Evolutionary conservation across 192 early-diverging fungal genomes (phyloP).

Genomic region (Coemansia sp.): DNA sequence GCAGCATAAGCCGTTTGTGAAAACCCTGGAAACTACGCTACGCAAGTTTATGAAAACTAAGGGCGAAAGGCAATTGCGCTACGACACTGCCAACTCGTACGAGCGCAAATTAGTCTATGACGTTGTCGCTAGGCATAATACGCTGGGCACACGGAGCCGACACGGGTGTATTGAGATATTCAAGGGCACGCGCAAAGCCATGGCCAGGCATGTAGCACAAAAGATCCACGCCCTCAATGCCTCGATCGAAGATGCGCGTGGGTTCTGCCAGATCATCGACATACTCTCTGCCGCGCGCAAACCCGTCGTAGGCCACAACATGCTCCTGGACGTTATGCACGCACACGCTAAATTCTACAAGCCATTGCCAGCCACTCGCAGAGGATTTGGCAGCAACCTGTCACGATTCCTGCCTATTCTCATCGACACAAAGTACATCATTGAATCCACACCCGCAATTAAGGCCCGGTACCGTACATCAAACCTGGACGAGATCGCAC

Average conservation of each 20-base stretch:
- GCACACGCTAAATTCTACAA: conserved; percentile 74
- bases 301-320: conserved; percentile 90
- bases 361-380: conserved; percentile 66
- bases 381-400: conserved; percentile 68
- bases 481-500: conserved; percentile 47
- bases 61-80: conserved; percentile 15
- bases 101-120: conserved; percentile 80
- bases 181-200: conserved; percentile 42
- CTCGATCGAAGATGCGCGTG: conserved; percentile 59
- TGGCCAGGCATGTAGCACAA: conserved; percentile 20
- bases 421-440: conserved; percentile 56
- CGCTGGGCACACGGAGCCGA: conserved; percentile 43
- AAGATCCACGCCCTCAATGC: conserved; percentile 38
- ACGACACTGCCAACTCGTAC: conserved; percentile 61
- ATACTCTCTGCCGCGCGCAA: conserved; percentile 66
- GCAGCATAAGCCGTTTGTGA: conserved; percentile 22
- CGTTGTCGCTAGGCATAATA: conserved; percentile 59
- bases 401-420: conserved; percentile 59
- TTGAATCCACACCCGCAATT: conserved; percentile 47
- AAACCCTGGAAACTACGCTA: conserved; percentile 24
- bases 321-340: conserved; percentile 85
- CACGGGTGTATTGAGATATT: conserved; percentile 48
- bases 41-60: conserved; percentile 17
- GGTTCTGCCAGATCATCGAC: conserved; percentile 84
- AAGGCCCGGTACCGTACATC: conserved; percentile 40